phyloP scores from a whole-genome alignment of 805 yeast genomes.

The Candida golubevii region DNA sequence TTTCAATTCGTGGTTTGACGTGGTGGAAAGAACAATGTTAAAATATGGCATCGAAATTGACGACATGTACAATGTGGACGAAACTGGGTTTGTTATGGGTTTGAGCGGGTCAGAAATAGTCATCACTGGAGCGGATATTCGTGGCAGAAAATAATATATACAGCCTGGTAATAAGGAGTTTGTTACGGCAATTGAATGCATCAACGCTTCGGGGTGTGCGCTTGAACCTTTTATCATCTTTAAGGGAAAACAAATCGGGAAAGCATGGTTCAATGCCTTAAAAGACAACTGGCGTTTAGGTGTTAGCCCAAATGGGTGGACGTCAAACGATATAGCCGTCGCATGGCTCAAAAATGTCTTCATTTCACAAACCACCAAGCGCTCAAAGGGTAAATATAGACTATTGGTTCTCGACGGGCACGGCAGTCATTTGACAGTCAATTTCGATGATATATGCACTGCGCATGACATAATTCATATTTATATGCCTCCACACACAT shows the following conservation, averaged over 20 bases:
- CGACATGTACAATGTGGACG: not conserved
- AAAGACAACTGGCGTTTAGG: not conserved
- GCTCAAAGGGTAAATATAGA: not conserved
- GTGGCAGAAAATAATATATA: not conserved
- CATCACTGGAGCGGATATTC: not conserved
- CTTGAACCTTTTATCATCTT: not conserved
- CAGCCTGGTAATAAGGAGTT: not conserved
- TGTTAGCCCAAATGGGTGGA: not conserved
- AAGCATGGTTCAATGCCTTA: not conserved
- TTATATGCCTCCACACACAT: not conserved
- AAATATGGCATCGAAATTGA: not conserved
- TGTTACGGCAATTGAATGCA: not conserved
- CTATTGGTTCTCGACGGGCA: conserved; percentile 1
- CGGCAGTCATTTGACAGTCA: conserved; percentile 1
- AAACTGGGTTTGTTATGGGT: not conserved
- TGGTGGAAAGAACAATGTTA: not conserved
- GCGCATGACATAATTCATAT: not conserved
- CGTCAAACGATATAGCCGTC: not conserved
- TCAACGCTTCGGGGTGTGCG: not conserved
- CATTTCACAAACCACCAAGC: not conserved
- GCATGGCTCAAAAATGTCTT: not conserved
- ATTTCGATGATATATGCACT: not conserved
- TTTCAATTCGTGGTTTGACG: not conserved
- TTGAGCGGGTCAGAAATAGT: not conserved
- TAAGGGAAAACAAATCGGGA: not conserved